phyloP scores from a whole-genome alignment of 176 grass and related monocot species.

The Bromus sterilis region DNA sequence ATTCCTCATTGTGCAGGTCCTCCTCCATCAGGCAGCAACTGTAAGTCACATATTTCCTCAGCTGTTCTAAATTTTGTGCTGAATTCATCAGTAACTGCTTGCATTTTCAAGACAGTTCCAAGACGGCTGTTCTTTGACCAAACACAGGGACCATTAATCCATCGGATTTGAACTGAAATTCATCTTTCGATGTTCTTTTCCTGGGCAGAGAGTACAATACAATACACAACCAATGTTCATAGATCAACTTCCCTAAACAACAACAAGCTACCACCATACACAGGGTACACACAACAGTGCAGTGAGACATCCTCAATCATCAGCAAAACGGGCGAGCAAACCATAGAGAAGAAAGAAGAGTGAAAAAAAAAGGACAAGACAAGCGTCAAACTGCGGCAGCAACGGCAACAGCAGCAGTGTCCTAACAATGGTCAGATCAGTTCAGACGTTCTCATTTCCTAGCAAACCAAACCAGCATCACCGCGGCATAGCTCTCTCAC shows the following conservation, averaged over 20 bases:
- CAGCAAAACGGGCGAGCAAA: not conserved
- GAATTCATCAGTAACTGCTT: not conserved
- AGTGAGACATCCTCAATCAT: not conserved
- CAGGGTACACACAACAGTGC: not conserved
- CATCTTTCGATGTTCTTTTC: not conserved
- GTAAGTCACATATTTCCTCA: not conserved
- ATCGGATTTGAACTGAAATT: not conserved
- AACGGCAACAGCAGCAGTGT: not conserved
- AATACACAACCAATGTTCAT: slow-evolving; percentile 8
- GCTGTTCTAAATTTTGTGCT: not conserved
- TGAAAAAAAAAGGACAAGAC: not conserved
- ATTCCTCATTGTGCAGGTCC: not conserved
- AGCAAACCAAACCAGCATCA: not conserved
- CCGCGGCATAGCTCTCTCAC: not conserved
- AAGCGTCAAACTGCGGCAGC: slow-evolving; percentile 24
- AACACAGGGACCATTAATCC: not conserved
- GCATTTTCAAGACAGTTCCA: not conserved
- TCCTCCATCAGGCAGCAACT: not conserved
- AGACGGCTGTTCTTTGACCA: not conserved
- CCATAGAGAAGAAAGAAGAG: not conserved
- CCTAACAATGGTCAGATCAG: slow-evolving; percentile 41
- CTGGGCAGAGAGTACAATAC: not conserved
- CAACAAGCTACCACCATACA: slow-evolving; percentile 16
- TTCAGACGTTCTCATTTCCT: not conserved
- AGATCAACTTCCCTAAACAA: not conserved